Conservation (phyloP, 345 rosid genomes). For the Trapa incisa region DNA sequence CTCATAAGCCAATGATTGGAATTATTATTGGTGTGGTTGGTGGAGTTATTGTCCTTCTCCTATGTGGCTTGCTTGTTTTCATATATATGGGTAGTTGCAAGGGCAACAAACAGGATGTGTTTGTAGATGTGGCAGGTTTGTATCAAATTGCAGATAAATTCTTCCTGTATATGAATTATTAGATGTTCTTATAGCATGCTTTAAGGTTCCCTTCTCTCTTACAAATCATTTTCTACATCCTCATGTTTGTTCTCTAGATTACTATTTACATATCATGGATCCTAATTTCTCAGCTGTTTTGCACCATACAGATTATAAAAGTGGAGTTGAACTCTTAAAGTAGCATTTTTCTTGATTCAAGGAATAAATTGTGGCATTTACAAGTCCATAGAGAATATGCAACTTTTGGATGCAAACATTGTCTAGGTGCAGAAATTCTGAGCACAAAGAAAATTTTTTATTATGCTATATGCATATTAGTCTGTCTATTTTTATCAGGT, state of each 20-base stretch:
- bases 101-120: constrained; percentile 63
- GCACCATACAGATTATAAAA: background rate
- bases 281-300: background rate
- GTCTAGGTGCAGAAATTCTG: background rate
- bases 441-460: background rate
- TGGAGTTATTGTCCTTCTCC: constrained; percentile 37
- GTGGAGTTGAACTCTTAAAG: background rate
- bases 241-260: background rate
- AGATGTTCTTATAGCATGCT: background rate
- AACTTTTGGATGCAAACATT: background rate
- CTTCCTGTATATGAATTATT: background rate
- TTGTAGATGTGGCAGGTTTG: constrained; percentile 91
- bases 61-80: constrained; percentile 44
- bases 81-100: constrained; percentile 48
- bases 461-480: background rate
- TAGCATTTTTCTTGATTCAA: background rate
- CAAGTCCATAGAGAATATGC: background rate
- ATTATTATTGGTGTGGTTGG: constrained; percentile 59
- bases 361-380: too few relatives aligned
- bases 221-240: background rate
- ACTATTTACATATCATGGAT: background rate
- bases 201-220: background rate
- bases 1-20: constrained; percentile 52
- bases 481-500: constrained; percentile 30
- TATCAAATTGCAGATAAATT: constrained; percentile 3